phyloP scores from a whole-genome alignment of 1,284 basidiomycete species.

The Marasmius tenuissimus region DNA sequence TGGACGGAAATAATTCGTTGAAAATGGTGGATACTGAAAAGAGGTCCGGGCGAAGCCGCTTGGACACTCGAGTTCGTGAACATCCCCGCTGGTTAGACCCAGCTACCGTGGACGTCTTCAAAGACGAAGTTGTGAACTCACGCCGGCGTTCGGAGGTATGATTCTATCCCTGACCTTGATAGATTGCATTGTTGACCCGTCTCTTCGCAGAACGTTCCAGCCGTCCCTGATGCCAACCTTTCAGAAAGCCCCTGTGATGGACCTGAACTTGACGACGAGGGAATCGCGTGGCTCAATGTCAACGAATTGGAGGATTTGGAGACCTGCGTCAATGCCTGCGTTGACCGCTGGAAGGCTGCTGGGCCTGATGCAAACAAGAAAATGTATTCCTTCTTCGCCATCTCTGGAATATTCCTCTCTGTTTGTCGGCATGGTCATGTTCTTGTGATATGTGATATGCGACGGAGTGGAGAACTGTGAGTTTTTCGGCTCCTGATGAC shows the following conservation, averaged over 20 bases:
- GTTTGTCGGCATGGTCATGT: constrained; percentile 33
- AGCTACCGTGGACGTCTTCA: constrained; percentile 27
- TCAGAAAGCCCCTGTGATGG: too few relatives aligned
- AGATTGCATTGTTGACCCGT: too few relatives aligned
- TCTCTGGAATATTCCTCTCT: constrained; percentile 29
- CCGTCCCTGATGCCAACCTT: too few relatives aligned
- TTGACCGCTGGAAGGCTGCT: constrained; percentile 32
- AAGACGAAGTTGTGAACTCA: constrained; percentile 26
- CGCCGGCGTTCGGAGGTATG: background rate
- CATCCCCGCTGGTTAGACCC: constrained; percentile 17
- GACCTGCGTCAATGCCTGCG: constrained; percentile 20
- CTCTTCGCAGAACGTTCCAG: too few relatives aligned
- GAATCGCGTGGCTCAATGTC: constrained; percentile 13
- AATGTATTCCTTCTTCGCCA: background rate
- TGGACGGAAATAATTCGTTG: constrained; percentile 37
- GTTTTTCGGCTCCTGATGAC: constrained; percentile 6
- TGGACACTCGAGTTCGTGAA: constrained; percentile 13
- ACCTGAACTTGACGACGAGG: background rate
- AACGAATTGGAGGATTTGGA: constrained; percentile 9
- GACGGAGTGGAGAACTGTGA: constrained; percentile 34
- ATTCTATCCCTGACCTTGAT: too few relatives aligned
- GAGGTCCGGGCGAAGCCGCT: constrained; percentile 18
- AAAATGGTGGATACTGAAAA: constrained; percentile 25
- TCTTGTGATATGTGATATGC: constrained; percentile 32
- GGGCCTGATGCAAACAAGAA: constrained; percentile 23